Conservation (phyloP, 306 rosid genomes). For the Pterocarpus santalinus region DNA sequence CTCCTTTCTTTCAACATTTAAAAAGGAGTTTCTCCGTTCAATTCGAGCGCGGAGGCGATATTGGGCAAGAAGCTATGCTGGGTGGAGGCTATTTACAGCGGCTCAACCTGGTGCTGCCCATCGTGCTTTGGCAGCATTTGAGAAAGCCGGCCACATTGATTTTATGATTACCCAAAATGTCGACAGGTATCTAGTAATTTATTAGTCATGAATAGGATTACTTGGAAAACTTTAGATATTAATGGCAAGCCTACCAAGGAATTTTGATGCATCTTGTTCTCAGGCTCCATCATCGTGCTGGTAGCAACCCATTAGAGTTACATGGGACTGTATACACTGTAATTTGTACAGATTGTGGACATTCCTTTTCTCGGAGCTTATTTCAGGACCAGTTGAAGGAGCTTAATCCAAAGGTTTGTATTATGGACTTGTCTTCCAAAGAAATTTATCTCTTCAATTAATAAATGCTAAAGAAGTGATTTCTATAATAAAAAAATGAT, state of each 20-base stretch:
- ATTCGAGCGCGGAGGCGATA: slow-evolving; percentile 80
- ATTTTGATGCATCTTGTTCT: slow-evolving; percentile 46
- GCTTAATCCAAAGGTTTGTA: slow-evolving; percentile 86
- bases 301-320: slow-evolving; percentile 92
- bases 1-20: slow-evolving; percentile 40
- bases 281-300: slow-evolving; percentile 97
- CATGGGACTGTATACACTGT: slow-evolving; percentile 96
- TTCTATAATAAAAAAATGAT: slow-evolving; percentile 1
- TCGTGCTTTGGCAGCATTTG: slow-evolving; percentile 75
- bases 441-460: slow-evolving; percentile 9
- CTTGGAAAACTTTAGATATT: slow-evolving; percentile 33
- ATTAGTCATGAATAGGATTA: slow-evolving; percentile 16
- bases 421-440: slow-evolving; percentile 23
- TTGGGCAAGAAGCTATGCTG: slow-evolving; percentile 98
- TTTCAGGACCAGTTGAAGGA: slow-evolving; percentile 90
- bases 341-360: slow-evolving; percentile 76
- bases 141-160: slow-evolving; percentile 74
- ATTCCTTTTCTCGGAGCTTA: slow-evolving; percentile 68
- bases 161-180: slow-evolving; percentile 91
- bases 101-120: slow-evolving; percentile 86
- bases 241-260: slow-evolving; percentile 41
- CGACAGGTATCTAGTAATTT: slow-evolving; percentile 67
- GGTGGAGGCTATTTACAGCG: slow-evolving; percentile 82
- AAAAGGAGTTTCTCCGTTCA: slow-evolving; percentile 78
- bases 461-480: slow-evolving; percentile 29